Conservation (phyloP, 257 asterid genomes). For the Solanum sejunctum region DNA sequence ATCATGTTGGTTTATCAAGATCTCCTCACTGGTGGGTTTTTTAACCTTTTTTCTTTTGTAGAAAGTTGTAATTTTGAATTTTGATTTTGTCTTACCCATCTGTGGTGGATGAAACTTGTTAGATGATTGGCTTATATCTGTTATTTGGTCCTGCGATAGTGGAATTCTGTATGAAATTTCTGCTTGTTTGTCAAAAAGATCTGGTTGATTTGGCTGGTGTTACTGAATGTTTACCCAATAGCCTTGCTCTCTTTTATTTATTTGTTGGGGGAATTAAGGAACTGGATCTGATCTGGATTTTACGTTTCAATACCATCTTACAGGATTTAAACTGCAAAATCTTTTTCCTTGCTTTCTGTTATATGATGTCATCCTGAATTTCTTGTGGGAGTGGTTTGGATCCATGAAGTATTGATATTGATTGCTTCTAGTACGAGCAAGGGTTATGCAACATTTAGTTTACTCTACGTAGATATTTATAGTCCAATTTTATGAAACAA, state of each 20-base stretch:
- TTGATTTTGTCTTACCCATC: not conserved
- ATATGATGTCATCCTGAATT: not conserved
- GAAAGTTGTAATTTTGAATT: not conserved
- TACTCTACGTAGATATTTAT: not conserved
- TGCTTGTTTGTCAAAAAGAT: not conserved
- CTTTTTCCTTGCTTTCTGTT: not conserved
- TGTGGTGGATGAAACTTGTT: not conserved
- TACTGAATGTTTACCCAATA: not conserved
- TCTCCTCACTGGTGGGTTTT: conserved; percentile 5
- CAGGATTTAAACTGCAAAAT: not conserved
- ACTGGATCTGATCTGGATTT: not conserved
- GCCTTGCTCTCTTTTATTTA: not conserved
- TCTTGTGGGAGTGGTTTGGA: not conserved
- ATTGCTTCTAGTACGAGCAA: not conserved
- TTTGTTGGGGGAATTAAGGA: not conserved
- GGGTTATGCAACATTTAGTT: not conserved
- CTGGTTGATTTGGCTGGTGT: not conserved
- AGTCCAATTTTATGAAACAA: not conserved
- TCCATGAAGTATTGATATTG: not conserved
- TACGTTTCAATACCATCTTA: not conserved
- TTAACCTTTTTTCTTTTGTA: not conserved
- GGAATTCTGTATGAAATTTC: not conserved
- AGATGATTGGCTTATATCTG: not conserved
- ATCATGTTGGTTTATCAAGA: conserved; percentile 68
- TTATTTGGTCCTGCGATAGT: not conserved